Evolutionary conservation across 768 basidiomycete species (phyloP), one percentile per base, ranked within the genome.

Genomic region (Fibroporia radiculosa): DNA sequence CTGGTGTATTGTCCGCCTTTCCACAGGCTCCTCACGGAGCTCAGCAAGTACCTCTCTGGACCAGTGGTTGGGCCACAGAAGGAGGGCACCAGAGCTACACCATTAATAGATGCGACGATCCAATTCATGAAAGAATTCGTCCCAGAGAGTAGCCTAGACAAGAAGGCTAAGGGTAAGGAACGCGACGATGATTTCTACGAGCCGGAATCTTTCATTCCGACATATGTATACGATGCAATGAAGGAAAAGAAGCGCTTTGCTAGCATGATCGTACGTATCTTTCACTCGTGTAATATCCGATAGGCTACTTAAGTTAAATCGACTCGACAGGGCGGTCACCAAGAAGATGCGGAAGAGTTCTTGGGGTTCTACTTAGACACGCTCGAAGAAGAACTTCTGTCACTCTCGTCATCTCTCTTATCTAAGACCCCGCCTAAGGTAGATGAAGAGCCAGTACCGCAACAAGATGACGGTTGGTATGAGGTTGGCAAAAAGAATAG

Each of bases 331-430:
- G 80, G 88, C 28, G 93, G 93, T 0, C 88, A 92, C 47, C 95
- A 99, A 66, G 95, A 99, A 62, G 95, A 99, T 47, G 95, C 93
- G 8, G 93, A 99, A 63, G 95, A 99, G 64, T 98, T 96, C 63
- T 71, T 98, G n/a, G 95, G 95, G 3, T 97, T 96, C 66, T 95
- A 90, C 66, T 71, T 97, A 20, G 92, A 97, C 55, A 88, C 92
- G 0, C 68, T 99, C 4, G 91, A 95, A 62, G 95, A 99, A 60
- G 95, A 98, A 66, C 60, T 97, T 10, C 65, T 89, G 3, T 70
- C 73, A 3, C 65, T 95, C n/a, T 61, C 66, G 10, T 66, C 74
- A 2, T 42, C 41, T 14, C 29, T 42, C 11, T n/a, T n/a, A n/a
- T n/a, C n/a, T n/a, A n/a, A n/a, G n/a, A 4, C 48, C 22, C 32